phyloP scores from a whole-genome alignment of 345 rosid species.

The Diplotaxis tenuifolia region DNA sequence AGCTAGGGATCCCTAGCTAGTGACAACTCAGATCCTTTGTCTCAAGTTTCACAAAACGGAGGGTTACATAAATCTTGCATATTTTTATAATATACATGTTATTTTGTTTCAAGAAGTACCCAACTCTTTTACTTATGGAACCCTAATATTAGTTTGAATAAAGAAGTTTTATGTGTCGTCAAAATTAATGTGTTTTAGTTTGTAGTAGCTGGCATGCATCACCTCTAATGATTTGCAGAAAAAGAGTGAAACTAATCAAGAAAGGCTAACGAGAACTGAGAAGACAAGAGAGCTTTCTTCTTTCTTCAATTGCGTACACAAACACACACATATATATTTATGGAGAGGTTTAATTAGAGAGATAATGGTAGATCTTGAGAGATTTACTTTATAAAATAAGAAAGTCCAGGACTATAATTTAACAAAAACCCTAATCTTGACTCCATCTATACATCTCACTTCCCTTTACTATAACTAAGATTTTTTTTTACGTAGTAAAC shows the following conservation, averaged over 20 bases:
- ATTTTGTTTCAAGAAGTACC: conserved; percentile 12
- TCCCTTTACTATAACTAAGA: not conserved
- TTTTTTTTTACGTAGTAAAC: not conserved
- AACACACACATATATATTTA: not conserved
- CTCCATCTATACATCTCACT: not conserved
- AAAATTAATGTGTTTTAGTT: no score
- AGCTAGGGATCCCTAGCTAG: conserved; percentile 6
- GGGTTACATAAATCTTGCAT: conserved; percentile 13
- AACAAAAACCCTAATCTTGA: conserved; percentile 21
- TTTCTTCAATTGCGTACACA: not conserved
- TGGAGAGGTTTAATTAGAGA: not conserved
- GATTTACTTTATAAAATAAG: not conserved
- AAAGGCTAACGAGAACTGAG: conserved; percentile 24
- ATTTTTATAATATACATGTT: not conserved
- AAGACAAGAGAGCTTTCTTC: conserved; percentile 29
- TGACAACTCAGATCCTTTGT: conserved; percentile 23
- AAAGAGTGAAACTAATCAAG: not conserved
- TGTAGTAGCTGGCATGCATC: not conserved
- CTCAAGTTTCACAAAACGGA: conserved; percentile 8
- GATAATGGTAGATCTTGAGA: not conserved
- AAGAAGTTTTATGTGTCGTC: conserved; percentile 7
- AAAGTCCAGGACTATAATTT: not conserved
- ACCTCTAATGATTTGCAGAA: not conserved
- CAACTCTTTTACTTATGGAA: not conserved
- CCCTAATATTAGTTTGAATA: conserved; percentile 17